Evolutionary conservation across 2,329 filamentous ascomycete species (phyloP), one percentile per base, ranked within the genome.

Genomic region (Diplodia sapinea): DNA sequence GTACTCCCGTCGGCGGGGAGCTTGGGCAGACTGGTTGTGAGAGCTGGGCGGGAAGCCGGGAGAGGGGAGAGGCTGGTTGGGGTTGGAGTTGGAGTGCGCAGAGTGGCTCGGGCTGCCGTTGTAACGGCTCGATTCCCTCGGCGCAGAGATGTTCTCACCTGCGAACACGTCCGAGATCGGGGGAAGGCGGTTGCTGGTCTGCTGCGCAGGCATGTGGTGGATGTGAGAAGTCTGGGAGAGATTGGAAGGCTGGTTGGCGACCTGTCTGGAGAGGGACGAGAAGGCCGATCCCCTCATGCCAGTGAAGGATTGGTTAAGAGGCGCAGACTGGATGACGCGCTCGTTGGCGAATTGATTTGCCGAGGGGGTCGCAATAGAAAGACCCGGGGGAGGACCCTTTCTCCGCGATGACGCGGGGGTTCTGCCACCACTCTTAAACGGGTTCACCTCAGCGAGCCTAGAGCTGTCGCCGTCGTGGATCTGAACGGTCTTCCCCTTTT

Each of bases 141-240:
- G 65, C 70, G 79, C 77, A 51, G 84, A 84, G 47, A 96, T 83
- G 40, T 89, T 86, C 74, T 96, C 92, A 20, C 85, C 82, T 31
- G 92, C 92, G 75, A 99, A 97, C 15, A 99, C 95, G 76, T 98
- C 95, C 47, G 92, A 90, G 68, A 99, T 95, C 2, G 95, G 94
- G 2, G 95, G 95, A 57, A 99, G 85, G 40, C 94, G 90, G 79
- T 98, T 98, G 79, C 88, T 90, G 2, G 93, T 97, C 80, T 97
- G 94, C 68, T 87, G 90, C 26, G 93, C 93, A 12, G 92, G 93
- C 3, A 94, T 86, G 76, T 96, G 93, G 79, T 96, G 93, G 75
- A 97, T 95, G 77, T 97, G 93, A 26, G 92, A 94, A 1, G 90
- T 93, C 75, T 89, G 92, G 23, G 91, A 90, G 64, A 96, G 85